A percentile compares a stretch with the other conserved stretches of the same genome.
Evolutionary conservation across 106 monocot species (phyloP).

Genomic region (Dioscorea alata): DNA sequence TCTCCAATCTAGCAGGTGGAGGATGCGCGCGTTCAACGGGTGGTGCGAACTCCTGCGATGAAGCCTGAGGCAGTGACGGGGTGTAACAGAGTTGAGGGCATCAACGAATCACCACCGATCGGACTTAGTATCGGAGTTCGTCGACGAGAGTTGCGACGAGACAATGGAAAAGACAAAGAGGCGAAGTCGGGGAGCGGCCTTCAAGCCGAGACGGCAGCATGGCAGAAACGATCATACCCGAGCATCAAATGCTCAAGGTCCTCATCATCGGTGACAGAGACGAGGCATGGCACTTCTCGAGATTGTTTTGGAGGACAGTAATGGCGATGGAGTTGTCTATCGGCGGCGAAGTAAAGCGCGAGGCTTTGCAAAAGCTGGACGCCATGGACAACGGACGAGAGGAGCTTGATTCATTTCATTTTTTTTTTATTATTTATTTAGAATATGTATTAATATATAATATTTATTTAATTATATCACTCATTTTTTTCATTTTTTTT

Average conservation of each 20-base stretch:
- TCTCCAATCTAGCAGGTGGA: conserved; percentile 5
- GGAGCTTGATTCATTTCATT: no score
- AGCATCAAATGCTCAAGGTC: conserved; percentile 85
- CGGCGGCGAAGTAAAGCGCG: no score
- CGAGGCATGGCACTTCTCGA: conserved; percentile 76
- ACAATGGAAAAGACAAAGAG: conserved; percentile 49
- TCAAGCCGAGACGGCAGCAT: neutral
- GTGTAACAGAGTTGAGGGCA: conserved; percentile 27
- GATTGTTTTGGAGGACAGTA: no score
- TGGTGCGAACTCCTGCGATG: neutral
- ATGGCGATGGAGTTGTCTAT: no score
- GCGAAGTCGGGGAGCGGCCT: conserved; percentile 29
- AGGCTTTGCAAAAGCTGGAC: no score
- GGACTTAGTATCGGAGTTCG: conserved; percentile 16
- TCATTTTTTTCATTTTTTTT: no score
- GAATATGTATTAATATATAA: no score
- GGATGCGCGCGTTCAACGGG: conserved; percentile 6
- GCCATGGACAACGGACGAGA: no score
- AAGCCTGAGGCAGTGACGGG: neutral
- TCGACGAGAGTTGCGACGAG: conserved; percentile 3
- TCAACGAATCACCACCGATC: conserved; percentile 57
- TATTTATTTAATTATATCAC: no score
- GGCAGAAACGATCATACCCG: conserved; percentile 64
- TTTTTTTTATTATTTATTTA: no score
- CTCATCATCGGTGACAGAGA: conserved; percentile 87